Percentiles rank a stretch among this genome's conserved stretches.
These are phyloP conservation scores for Acorus gramineus DNA, from an alignment of 106 monocot species.

Conservation along the genomic window DNA sequence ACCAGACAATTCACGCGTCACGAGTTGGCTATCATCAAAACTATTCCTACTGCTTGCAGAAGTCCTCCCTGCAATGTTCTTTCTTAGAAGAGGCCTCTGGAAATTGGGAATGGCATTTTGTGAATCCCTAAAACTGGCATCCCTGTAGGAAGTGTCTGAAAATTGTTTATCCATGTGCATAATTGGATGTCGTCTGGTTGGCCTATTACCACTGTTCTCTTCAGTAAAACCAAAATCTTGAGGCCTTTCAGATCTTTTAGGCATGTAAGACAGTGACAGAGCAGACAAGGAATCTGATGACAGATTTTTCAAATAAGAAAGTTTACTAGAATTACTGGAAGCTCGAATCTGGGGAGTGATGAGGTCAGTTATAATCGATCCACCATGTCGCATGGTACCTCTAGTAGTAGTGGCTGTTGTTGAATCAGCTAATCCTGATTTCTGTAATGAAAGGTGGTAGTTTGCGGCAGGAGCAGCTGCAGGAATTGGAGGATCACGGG, in stretches of 20 bases:
- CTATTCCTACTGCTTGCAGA: conserved; percentile 57
- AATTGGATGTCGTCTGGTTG: conserved; percentile 24
- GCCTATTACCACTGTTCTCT: conserved; percentile 33
- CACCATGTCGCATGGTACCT: conserved; percentile 41
- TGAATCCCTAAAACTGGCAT: conserved; percentile 49
- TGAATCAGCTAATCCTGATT: conserved; percentile 38
- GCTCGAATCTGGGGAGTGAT: conserved; percentile 32
- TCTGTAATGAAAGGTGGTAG: conserved; percentile 26
- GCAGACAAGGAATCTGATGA: conserved; percentile 51
- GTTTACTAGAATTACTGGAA: conserved; percentile 35
- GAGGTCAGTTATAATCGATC: conserved; percentile 39
- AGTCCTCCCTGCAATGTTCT: conserved; percentile 64
- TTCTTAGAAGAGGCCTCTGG: conserved; percentile 90
- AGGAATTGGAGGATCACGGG: conserved; percentile 80
- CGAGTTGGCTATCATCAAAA: conserved; percentile 79
- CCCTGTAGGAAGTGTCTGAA: conserved; percentile 43
- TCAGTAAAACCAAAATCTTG: conserved; percentile 34
- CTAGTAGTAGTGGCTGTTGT: conserved; percentile 25
- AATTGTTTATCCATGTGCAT: conserved; percentile 48
- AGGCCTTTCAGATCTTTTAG: conserved; percentile 56
- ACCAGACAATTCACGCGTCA: conserved; percentile 45
- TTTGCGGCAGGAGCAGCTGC: conserved; percentile 50
- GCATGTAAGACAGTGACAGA: conserved; percentile 36
- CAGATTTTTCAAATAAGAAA: conserved; percentile 31
- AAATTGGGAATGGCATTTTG: conserved; percentile 91